phyloP scores from a whole-genome alignment of 805 yeast species.

The Kodamaea leandrae region DNA sequence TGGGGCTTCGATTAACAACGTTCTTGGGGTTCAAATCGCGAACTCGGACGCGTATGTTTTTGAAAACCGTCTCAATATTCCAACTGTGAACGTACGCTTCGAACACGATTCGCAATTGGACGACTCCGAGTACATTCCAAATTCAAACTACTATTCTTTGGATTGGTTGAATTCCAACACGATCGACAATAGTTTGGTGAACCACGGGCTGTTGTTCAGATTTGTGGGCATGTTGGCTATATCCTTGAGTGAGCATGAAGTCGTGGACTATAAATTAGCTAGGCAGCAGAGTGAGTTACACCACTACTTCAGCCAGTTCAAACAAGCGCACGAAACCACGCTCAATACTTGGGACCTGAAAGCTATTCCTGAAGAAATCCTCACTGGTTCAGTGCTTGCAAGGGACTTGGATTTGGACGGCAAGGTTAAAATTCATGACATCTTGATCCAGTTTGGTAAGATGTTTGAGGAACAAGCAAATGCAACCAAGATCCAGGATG shows the following conservation, averaged over 20 bases:
- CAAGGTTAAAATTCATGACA: neutral
- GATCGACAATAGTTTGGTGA: slow-evolving; percentile 23
- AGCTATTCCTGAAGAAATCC: neutral
- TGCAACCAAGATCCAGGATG: slow-evolving; percentile 1
- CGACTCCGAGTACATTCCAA: slow-evolving; percentile 28
- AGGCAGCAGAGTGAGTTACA: slow-evolving; percentile 20
- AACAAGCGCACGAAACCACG: neutral
- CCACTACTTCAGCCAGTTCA: slow-evolving; percentile 18
- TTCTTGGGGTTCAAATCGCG: slow-evolving; percentile 25
- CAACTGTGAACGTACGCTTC: slow-evolving; percentile 34
- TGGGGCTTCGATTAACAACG: slow-evolving; percentile 29
- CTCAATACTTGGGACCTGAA: neutral
- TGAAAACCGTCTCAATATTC: slow-evolving; percentile 30
- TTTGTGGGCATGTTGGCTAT: slow-evolving; percentile 36
- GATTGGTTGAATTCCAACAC: slow-evolving; percentile 30
- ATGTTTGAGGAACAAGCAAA: neutral
- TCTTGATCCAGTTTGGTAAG: neutral
- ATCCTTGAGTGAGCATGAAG: slow-evolving; percentile 40
- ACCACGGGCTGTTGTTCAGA: slow-evolving; percentile 37
- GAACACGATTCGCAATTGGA: slow-evolving; percentile 29
- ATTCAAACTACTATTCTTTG: slow-evolving; percentile 33
- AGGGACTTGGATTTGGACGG: slow-evolving; percentile 1
- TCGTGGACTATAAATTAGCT: slow-evolving; percentile 26
- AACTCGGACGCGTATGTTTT: slow-evolving; percentile 29
- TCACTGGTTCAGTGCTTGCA: neutral